Evolutionary conservation across 208 protist genomes (phyloP), one percentile per base, ranked within the genome.

Genomic region (Leishmania aethiopica): DNA sequence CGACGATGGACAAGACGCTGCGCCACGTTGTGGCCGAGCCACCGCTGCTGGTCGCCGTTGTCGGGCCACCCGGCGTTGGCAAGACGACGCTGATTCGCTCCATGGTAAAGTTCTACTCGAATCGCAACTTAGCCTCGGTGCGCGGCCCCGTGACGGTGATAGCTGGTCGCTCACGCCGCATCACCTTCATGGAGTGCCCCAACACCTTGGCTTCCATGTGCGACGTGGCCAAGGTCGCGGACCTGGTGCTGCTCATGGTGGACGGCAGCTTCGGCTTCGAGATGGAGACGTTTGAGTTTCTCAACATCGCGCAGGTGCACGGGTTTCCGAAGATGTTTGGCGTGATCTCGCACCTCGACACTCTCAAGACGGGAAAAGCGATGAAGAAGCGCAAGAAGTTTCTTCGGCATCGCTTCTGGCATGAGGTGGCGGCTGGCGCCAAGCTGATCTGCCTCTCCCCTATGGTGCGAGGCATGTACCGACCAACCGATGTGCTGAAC

Each of bases 211-310:
- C 99, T 74, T 92, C 99, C 40, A 99, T 99, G 99, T 98, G 99
- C 69, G 99, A 99, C 84, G 85, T 99, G 19, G 98, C 97, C 17
- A 99, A 99, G 88, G 93, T 99, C 6, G 98, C 98, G 7, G 99
- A 99, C 89, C 85, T 99, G 4, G 95, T 99, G 4, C 89, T 99
- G 22, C 85, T 99, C 3, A 92, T 99, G 82, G 96, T 99, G 35
- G 99, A 99, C 84, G 99, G 97, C 35, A 95, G 87, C 77, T 99
- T 96, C 88, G 99, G 99, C 49, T 99, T 99, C 79, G 99, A 99
- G 96, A 99, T 99, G 99, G 99, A 99, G 88, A 99, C 98, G 15
- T 99, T 99, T 88, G 99, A 99, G 94, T 99, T 99, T 86, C 88
- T 99, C 42, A 99, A 99, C 87, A 99, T 99, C 37, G 89, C 99